A percentile compares a stretch with the other conserved stretches of the same genome.
phyloP scores from a whole-genome alignment of 139 green algal genomes.

The Trebouxia sp. region DNA sequence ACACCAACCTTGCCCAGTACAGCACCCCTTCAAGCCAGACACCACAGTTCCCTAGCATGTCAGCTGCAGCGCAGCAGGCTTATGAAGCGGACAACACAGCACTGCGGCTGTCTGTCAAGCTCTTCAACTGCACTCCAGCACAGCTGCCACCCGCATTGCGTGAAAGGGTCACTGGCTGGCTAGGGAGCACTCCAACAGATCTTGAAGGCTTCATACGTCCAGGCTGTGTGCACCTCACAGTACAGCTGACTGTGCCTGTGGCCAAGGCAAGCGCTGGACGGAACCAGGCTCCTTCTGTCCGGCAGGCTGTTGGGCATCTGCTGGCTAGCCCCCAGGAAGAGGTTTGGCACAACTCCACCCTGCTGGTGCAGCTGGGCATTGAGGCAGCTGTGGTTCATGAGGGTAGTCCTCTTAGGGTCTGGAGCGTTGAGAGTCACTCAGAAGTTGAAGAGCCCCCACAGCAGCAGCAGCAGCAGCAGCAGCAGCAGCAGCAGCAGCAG shows the following conservation, averaged over 20 bases:
- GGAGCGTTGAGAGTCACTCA: background rate
- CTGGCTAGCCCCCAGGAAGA: conserved; percentile 30
- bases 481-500: background rate
- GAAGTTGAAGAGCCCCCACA: background rate
- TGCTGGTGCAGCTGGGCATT: conserved; percentile 46
- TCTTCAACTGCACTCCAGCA: conserved; percentile 77
- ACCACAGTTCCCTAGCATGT: background rate
- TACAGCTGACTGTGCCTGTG: conserved; percentile 51
- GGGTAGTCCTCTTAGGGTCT: conserved; percentile 16
- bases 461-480: background rate
- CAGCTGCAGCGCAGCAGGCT: background rate
- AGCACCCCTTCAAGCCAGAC: too few relatives aligned
- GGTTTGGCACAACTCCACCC: conserved; percentile 39
- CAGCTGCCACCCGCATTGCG: conserved; percentile 67
- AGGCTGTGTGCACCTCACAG: conserved; percentile 78
- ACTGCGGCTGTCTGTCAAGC: conserved; percentile 64
- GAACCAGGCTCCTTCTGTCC: too few relatives aligned
- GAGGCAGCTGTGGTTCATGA: conserved; percentile 44
- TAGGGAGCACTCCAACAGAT: conserved; percentile 34
- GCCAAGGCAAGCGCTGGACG: too few relatives aligned
- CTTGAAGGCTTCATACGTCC: conserved; percentile 76
- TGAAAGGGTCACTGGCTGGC: conserved; percentile 44
- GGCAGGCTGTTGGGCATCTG: background rate
- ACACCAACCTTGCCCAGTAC: too few relatives aligned
- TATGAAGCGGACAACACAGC: conserved; percentile 28